Base-by-base conservation (phyloP, 2,329 filamentous ascomycete genomes). In the Claviceps capensis region DNA sequence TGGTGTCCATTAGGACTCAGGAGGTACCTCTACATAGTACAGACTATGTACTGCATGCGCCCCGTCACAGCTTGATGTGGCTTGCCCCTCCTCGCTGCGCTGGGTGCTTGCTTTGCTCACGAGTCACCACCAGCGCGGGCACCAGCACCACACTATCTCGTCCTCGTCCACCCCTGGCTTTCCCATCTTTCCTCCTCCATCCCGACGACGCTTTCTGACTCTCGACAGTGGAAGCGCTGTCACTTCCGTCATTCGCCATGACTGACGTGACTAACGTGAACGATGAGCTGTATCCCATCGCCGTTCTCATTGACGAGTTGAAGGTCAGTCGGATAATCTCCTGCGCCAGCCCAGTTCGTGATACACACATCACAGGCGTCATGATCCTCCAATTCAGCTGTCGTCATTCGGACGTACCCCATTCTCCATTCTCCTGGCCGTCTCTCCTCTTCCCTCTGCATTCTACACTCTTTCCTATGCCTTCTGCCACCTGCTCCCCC, bases 231-330 rank as follows among this genome's bases (percentile, higher is more conserved):
- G 60, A 63, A 61, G 61, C 63, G 63, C 63, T 62, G 53, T 57
- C 60, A 58, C 53, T 61, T 59, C 56, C 57, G 56, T 63, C 63
- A 65, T 69, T 72, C 79, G 78, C 71, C 70, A 97, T 97, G 91
- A 88, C 81, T 73, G 81, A 96, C 75, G 85, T 85, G 73, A 79
- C 84, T 70, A 87, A 85, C 73, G 83, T 91, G 76, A 94, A 85
- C 71, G 93, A 98, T 75, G 94, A 97, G 83, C 89, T 98, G 66
- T 98, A 97, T 73, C 93, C 93, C 69, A 98, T 98, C 77, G 93
- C 94, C 67, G 93, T 98, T 62, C 84, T 98, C 72, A 98, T 98
- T 73, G 93, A 98, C 72, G 93, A 98, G 81, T 80, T 98, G 66
- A 98, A 96, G 88, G 90, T 95, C 81, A 64, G 71, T 64, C 59